phyloP scores from a whole-genome alignment of 768 basidiomycete genomes.

The Hygrocybe punicea region DNA sequence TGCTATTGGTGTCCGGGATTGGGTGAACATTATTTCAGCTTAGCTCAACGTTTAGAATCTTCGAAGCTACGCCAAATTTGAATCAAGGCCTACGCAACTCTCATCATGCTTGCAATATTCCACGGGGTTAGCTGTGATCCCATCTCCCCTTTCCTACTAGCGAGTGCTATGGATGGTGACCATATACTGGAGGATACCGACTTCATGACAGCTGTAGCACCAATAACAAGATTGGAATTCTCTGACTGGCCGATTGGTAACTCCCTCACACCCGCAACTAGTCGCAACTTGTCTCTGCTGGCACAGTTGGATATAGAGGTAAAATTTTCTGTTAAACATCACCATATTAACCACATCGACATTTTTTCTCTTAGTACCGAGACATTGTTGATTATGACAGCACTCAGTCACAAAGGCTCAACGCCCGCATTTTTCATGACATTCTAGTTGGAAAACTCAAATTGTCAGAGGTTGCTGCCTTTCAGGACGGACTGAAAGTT shows the following conservation, averaged over 20 bases:
- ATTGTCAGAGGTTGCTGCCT: background rate
- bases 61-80: background rate
- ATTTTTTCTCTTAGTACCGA: background rate
- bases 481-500: background rate
- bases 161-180: background rate
- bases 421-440: background rate
- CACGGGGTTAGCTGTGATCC: background rate
- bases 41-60: background rate
- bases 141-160: background rate
- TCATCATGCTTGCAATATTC: background rate
- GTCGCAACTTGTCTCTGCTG: background rate
- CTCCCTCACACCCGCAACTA: background rate
- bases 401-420: background rate
- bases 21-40: background rate
- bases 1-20: background rate
- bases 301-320: background rate
- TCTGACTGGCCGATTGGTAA: background rate
- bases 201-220: background rate
- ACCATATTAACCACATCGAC: background rate
- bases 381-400: background rate
- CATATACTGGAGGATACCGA: background rate
- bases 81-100: background rate
- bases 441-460: background rate
- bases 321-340: background rate
- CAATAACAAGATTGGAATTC: background rate